phyloP scores from a whole-genome alignment of 1,139 yeast species.

The Scheffersomyces illinoinensis region DNA sequence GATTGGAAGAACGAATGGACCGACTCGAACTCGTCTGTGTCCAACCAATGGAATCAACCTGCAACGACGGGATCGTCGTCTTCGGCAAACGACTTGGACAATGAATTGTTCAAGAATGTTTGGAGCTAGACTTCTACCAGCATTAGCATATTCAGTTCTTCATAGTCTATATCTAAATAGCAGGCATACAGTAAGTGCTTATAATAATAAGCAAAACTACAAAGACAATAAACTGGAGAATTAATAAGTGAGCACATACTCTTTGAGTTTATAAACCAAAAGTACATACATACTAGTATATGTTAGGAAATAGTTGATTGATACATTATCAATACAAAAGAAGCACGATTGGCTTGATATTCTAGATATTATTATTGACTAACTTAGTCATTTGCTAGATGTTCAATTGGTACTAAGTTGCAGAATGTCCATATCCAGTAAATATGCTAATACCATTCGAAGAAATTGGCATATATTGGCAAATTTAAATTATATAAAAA shows the following conservation, averaged over 20 bases:
- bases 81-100: conserved; percentile 30
- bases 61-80: conserved; percentile 1
- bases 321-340: not conserved
- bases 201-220: not conserved
- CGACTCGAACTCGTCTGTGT: conserved; percentile 17
- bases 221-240: not conserved
- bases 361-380: not conserved
- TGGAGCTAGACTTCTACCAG: conserved; percentile 16
- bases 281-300: no score
- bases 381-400: not conserved
- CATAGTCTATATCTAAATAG: not conserved
- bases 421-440: not conserved
- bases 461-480: not conserved
- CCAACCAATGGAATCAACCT: conserved; percentile 7
- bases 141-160: not conserved
- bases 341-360: not conserved
- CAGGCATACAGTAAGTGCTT: not conserved
- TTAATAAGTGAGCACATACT: not conserved
- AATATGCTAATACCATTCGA: not conserved
- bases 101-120: conserved; percentile 46
- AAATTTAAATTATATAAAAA: not conserved
- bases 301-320: no score
- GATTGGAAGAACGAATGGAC: conserved; percentile 44
- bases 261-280: no score
- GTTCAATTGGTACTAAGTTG: not conserved